Conservation (phyloP, 768 basidiomycete species). For the Boletus vermiculosoides region DNA sequence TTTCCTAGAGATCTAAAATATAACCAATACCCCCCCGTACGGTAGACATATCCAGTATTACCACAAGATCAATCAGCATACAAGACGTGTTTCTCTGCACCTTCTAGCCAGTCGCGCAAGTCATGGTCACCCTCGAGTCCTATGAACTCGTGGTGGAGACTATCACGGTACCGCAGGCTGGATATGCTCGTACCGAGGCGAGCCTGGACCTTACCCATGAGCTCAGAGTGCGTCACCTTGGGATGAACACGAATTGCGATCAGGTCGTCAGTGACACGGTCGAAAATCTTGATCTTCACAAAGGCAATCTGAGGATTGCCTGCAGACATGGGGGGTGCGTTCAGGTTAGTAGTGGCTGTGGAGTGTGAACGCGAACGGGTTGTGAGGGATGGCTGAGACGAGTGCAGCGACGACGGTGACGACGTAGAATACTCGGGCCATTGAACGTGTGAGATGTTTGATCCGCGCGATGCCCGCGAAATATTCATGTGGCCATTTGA, state of each 20-base stretch:
- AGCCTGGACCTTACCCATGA: slow-evolving; percentile 90
- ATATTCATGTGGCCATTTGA: slow-evolving; percentile 17
- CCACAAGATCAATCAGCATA: slow-evolving; percentile 59
- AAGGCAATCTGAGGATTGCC: slow-evolving; percentile 82
- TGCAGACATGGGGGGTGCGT: slow-evolving; percentile 72
- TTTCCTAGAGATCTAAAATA: slow-evolving; percentile 30
- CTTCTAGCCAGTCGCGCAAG: slow-evolving; percentile 71
- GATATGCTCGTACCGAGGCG: slow-evolving; percentile 76
- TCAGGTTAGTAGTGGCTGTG: slow-evolving; percentile 47
- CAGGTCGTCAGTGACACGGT: slow-evolving; percentile 88
- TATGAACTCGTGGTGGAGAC: slow-evolving; percentile 60
- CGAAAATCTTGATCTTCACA: slow-evolving; percentile 98
- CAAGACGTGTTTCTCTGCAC: slow-evolving; percentile 78
- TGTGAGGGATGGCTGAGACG: slow-evolving; percentile 52
- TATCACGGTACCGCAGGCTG: slow-evolving; percentile 73
- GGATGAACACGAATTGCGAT: slow-evolving; percentile 98
- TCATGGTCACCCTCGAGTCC: slow-evolving; percentile 62
- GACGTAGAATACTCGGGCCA: slow-evolving; percentile 34
- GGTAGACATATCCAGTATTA: slow-evolving; percentile 8
- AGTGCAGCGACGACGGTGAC: slow-evolving; percentile 49
- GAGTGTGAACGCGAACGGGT: slow-evolving; percentile 60
- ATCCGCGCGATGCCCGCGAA: slow-evolving; percentile 32
- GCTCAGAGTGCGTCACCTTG: slow-evolving; percentile 75
- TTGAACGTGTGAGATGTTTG: slow-evolving; percentile 26
- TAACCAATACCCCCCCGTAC: slow-evolving; percentile 18